These are phyloP conservation scores for Conticribra weissflogii DNA, from an alignment of 108 stramenopile species.

Conservation along the genomic window DNA sequence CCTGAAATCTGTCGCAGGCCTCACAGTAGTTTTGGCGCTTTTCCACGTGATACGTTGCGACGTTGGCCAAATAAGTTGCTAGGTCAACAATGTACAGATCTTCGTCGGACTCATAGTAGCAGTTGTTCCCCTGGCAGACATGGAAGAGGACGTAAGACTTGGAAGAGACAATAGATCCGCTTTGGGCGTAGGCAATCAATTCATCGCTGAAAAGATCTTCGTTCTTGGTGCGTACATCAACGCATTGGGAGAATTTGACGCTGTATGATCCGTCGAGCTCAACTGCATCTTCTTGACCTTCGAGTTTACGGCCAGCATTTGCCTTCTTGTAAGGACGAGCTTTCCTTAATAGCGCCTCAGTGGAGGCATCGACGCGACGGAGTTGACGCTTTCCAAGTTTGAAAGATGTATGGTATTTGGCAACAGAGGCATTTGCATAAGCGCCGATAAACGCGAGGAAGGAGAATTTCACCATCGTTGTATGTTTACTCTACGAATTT, in stretches of 20 bases:
- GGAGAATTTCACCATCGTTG: constrained; percentile 7
- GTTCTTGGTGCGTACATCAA: constrained; percentile 23
- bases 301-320: constrained; percentile 4
- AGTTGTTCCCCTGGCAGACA: constrained; percentile 50
- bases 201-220: constrained; percentile 26
- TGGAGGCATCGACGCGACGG: constrained; percentile 5
- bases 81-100: constrained; percentile 56
- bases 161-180: constrained; percentile 41
- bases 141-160: constrained; percentile 65
- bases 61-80: constrained; percentile 48
- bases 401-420: neutral
- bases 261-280: constrained; percentile 20
- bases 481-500: too few relatives aligned
- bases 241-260: constrained; percentile 29
- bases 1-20: constrained; percentile 55
- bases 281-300: neutral
- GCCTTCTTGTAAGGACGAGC: constrained; percentile 14
- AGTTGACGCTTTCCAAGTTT: constrained; percentile 5
- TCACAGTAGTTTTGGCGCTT: constrained; percentile 54
- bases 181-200: constrained; percentile 14
- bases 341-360: constrained; percentile 7
- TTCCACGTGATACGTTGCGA: constrained; percentile 53
- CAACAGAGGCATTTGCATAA: neutral
- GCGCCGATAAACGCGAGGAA: neutral
- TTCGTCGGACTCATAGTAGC: constrained; percentile 49